A percentile compares a stretch with the other conserved stretches of the same genome.
phyloP scores from a whole-genome alignment of 805 yeast genomes.

The Blastobotrys muscicola region DNA sequence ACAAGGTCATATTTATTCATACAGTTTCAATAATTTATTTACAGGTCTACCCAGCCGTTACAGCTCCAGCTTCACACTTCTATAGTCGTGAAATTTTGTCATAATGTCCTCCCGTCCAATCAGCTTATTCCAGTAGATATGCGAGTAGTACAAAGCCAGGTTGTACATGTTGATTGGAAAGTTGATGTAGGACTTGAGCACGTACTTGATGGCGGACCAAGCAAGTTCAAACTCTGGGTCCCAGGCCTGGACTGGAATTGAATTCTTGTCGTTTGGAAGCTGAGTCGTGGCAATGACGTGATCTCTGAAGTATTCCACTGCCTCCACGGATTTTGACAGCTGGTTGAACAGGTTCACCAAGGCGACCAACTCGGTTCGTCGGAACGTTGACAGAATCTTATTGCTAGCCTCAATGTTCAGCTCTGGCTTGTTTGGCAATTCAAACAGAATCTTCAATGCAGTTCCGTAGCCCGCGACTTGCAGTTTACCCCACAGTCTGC shows the following conservation, averaged over 20 bases:
- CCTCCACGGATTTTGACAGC: constrained; percentile 70
- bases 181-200: constrained; percentile 53
- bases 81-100: neutral
- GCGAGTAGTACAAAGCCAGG: constrained; percentile 38
- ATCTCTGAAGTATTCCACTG: constrained; percentile 55
- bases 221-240: constrained; percentile 43
- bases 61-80: neutral
- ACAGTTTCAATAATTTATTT: neutral
- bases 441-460: constrained; percentile 82
- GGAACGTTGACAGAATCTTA: constrained; percentile 46
- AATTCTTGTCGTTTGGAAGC: neutral
- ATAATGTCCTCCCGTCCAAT: constrained; percentile 42
- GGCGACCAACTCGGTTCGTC: constrained; percentile 80
- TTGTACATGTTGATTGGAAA: constrained; percentile 59
- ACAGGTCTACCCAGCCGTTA: neutral
- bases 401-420: constrained; percentile 35
- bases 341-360: constrained; percentile 88
- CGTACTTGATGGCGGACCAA: constrained; percentile 51
- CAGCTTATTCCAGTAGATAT: constrained; percentile 62
- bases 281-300: constrained; percentile 11
- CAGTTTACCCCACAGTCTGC: constrained; percentile 96
- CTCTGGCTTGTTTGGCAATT: constrained; percentile 45
- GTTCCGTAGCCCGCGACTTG: constrained; percentile 98
- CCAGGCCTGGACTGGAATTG: constrained; percentile 22
- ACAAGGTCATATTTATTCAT: neutral